phyloP scores from a whole-genome alignment of 768 basidiomycete species.

The Tremella mesenterica region DNA sequence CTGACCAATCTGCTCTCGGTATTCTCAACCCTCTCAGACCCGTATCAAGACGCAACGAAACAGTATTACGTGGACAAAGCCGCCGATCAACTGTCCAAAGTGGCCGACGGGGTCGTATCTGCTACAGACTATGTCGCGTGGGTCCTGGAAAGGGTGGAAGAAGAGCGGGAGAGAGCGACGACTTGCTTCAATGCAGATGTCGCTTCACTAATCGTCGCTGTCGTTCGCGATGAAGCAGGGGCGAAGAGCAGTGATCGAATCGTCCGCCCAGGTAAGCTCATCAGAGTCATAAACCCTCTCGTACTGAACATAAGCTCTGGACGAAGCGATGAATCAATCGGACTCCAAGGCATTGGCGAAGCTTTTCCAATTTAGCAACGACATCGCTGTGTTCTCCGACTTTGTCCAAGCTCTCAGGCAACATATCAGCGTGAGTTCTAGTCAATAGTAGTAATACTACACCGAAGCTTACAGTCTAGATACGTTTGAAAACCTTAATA shows the following conservation, averaged over 20 bases:
- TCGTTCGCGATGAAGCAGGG: slow-evolving; percentile 17
- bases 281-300: neutral
- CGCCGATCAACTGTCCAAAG: neutral
- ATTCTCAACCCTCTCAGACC: slow-evolving; percentile 8
- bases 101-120: slow-evolving; percentile 10
- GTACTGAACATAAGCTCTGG: slow-evolving; percentile 22
- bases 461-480: slow-evolving; percentile 2
- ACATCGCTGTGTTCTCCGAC: slow-evolving; percentile 19
- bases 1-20: slow-evolving; percentile 13
- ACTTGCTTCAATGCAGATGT: slow-evolving; percentile 11
- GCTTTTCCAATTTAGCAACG: slow-evolving; percentile 28
- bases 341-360: slow-evolving; percentile 18
- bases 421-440: slow-evolving; percentile 28
- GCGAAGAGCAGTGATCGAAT: slow-evolving; percentile 17
- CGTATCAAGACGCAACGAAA: slow-evolving; percentile 14
- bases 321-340: slow-evolving; percentile 36
- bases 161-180: slow-evolving; percentile 24
- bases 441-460: neutral
- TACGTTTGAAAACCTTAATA: slow-evolving; percentile 30
- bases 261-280: slow-evolving; percentile 20
- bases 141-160: slow-evolving; percentile 26
- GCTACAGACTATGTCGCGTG: slow-evolving; percentile 30
- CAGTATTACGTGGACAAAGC: slow-evolving; percentile 8
- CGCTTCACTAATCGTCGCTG: slow-evolving; percentile 16
- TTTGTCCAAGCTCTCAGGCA: slow-evolving; percentile 24